phyloP scores from a whole-genome alignment of 2,329 filamentous ascomycete species.

The Aureobasidium sp. region DNA sequence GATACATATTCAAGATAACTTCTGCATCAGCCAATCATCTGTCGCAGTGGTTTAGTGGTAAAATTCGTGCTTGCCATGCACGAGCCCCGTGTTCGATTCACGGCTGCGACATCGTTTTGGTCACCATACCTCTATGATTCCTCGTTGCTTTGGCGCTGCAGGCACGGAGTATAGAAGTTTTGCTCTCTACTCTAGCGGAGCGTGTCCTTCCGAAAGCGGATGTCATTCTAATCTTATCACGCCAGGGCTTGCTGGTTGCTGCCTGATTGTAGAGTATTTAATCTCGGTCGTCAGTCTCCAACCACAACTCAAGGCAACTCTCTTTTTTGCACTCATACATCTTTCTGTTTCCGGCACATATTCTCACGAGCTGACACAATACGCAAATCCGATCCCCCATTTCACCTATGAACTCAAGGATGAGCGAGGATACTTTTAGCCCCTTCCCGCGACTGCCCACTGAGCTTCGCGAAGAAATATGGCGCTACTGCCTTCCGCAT shows the following conservation, averaged over 20 bases:
- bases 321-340: conserved; percentile 3
- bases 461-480: conserved; percentile 18
- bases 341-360: not conserved
- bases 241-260: too few relatives aligned
- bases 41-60: conserved; percentile 17
- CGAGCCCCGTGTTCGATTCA: conserved; percentile 17
- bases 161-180: not conserved
- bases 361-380: not conserved
- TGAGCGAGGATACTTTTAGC: conserved; percentile 10
- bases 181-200: too few relatives aligned
- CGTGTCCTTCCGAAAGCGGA: too few relatives aligned
- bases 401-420: not conserved
- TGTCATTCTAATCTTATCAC: too few relatives aligned
- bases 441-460: conserved; percentile 16
- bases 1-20: not conserved
- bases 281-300: too few relatives aligned
- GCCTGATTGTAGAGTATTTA: too few relatives aligned
- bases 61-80: conserved; percentile 16
- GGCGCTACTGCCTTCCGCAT: conserved; percentile 18
- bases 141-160: not conserved
- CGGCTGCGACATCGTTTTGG: conserved; percentile 13
- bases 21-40: not conserved
- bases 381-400: not conserved
- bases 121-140: not conserved
- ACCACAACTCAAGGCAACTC: not conserved